Evolutionary conservation across 1,284 basidiomycete species (phyloP).

Genomic region (Trametes hirsuta): DNA sequence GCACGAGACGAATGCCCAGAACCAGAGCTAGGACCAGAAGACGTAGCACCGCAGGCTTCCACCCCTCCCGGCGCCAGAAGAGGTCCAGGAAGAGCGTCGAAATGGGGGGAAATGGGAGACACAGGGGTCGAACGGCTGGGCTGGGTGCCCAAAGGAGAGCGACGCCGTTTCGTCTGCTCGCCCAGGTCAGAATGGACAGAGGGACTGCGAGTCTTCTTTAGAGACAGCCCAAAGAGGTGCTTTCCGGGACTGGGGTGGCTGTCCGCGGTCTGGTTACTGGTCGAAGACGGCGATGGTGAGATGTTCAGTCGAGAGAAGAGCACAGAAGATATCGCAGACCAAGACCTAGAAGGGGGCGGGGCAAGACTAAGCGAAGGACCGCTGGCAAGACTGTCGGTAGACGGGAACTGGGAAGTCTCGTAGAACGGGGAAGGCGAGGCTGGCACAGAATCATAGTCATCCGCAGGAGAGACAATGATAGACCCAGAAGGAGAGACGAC

Average conservation of each 20-base stretch:
- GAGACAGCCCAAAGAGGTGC: slow-evolving; percentile 18
- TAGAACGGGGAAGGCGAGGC: slow-evolving; percentile 8
- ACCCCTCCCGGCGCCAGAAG: background rate
- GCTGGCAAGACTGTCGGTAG: background rate
- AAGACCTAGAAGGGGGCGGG: slow-evolving; percentile 17
- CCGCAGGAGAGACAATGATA: slow-evolving; percentile 15
- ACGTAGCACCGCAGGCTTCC: background rate
- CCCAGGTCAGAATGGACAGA: slow-evolving; percentile 6
- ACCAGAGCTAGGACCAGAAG: background rate
- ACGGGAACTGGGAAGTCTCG: slow-evolving; percentile 2
- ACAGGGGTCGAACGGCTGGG: background rate
- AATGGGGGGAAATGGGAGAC: background rate
- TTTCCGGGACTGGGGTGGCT: slow-evolving; percentile 11
- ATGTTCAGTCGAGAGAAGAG: slow-evolving; percentile 17
- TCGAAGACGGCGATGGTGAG: slow-evolving; percentile 22
- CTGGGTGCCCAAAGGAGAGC: background rate
- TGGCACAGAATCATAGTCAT: background rate
- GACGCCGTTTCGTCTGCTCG: background rate
- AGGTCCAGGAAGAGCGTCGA: background rate
- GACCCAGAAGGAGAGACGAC: slow-evolving; percentile 16
- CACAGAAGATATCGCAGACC: slow-evolving; percentile 24
- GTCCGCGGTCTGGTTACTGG: slow-evolving; percentile 12
- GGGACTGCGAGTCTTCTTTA: slow-evolving; percentile 12
- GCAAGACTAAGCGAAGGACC: background rate
- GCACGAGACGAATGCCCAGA: background rate